Percentiles rank a stretch among this genome's conserved stretches.
Evolutionary conservation across 1,139 yeast species (phyloP).

Genomic region (Kodamaea sp.): DNA sequence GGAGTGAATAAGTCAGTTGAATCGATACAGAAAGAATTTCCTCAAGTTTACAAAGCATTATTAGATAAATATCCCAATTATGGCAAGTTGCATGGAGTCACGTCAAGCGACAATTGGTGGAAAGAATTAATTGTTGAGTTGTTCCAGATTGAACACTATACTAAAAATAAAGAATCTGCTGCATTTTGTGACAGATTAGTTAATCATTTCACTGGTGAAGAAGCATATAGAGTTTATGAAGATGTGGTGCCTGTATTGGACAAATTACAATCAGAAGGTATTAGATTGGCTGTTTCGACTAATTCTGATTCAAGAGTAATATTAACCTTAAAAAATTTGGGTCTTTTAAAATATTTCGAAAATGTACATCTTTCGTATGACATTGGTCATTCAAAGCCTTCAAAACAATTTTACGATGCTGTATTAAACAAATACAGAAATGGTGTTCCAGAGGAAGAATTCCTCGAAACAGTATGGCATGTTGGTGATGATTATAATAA

Average conservation of each 20-base stretch:
- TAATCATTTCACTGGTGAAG: slow-evolving; percentile 42
- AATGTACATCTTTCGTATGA: slow-evolving; percentile 53
- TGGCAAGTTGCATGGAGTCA: slow-evolving; percentile 43
- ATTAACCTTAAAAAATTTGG: slow-evolving; percentile 44
- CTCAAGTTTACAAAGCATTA: slow-evolving; percentile 25
- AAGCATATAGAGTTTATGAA: slow-evolving; percentile 51
- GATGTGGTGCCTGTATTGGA: slow-evolving; percentile 52
- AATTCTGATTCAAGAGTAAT: slow-evolving; percentile 58
- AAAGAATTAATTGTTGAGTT: slow-evolving; percentile 40
- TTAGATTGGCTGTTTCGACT: slow-evolving; percentile 46
- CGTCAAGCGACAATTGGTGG: slow-evolving; percentile 56
- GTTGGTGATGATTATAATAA: slow-evolving; percentile 58
- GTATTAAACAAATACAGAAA: slow-evolving; percentile 21
- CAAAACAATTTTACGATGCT: slow-evolving; percentile 40
- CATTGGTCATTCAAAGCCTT: slow-evolving; percentile 52
- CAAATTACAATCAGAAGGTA: slow-evolving; percentile 26
- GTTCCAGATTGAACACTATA: slow-evolving; percentile 31
- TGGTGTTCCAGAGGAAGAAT: slow-evolving; percentile 5
- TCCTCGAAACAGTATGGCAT: slow-evolving; percentile 48
- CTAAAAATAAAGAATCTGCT: slow-evolving; percentile 16
- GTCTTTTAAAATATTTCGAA: slow-evolving; percentile 36
- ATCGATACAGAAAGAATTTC: slow-evolving; percentile 27
- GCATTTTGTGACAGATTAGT: slow-evolving; percentile 39
- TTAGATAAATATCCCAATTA: slow-evolving; percentile 50
- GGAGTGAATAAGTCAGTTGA: slow-evolving; percentile 37